Percentiles rank a stretch among this genome's conserved stretches.
These are phyloP conservation scores for Cutaneotrichosporon sp. DNA, from an alignment of 1,284 basidiomycete genomes.

Conservation along the genomic window DNA sequence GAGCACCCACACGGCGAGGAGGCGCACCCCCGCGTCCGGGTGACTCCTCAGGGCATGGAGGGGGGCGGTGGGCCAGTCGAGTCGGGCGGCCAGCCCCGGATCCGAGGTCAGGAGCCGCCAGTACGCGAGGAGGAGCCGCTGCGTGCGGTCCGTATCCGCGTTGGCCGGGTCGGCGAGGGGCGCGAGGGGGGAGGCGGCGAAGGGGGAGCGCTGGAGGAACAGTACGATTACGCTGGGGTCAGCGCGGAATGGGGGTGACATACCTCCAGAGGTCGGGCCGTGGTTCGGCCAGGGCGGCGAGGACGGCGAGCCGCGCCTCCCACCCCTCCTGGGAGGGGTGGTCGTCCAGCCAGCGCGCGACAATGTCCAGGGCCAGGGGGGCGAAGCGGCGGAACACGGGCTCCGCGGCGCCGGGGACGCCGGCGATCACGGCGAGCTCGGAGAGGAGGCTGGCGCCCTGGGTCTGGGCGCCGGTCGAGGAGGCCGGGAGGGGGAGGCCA, in stretches of 20 bases:
- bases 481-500: slow-evolving; percentile 3
- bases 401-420: slow-evolving; percentile 26
- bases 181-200: slow-evolving; percentile 32
- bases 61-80: slow-evolving; percentile 67
- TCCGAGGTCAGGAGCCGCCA: slow-evolving; percentile 76
- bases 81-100: slow-evolving; percentile 63
- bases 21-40: slow-evolving; percentile 64
- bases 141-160: slow-evolving; percentile 61
- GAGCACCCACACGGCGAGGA: slow-evolving; percentile 75
- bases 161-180: slow-evolving; percentile 48
- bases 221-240: slow-evolving; percentile 28
- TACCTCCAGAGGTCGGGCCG: slow-evolving; percentile 49
- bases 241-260: slow-evolving; percentile 20
- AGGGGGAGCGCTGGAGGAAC: slow-evolving; percentile 34
- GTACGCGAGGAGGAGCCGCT: slow-evolving; percentile 72
- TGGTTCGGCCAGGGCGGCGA: slow-evolving; percentile 37
- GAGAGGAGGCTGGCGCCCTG: slow-evolving; percentile 24
- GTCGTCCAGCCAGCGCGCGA: slow-evolving; percentile 44
- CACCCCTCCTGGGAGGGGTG: slow-evolving; percentile 24
- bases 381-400: slow-evolving; percentile 36
- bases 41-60: slow-evolving; percentile 50
- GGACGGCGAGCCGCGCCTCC: slow-evolving; percentile 36
- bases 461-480: background rate
- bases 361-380: slow-evolving; percentile 42
- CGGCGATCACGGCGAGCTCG: slow-evolving; percentile 30